Evolutionary conservation across 2,329 filamentous ascomycete genomes (phyloP).

Genomic region (Pseudogymnoascus sp.): DNA sequence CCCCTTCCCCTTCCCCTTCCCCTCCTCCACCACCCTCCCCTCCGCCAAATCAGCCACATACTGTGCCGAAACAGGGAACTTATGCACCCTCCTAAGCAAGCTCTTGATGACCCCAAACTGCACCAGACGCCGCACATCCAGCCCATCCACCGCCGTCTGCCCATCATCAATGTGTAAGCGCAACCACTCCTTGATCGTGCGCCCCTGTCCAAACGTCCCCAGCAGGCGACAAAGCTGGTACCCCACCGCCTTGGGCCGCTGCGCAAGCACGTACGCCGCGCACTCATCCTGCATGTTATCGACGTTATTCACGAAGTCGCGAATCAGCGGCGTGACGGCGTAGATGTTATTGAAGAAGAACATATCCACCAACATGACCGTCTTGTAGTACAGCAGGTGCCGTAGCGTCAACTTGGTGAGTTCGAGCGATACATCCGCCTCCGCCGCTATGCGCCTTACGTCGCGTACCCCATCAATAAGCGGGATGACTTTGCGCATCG

Average conservation of each 20-base stretch:
- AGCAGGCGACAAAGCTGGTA: constrained; percentile 75
- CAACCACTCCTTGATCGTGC: constrained; percentile 83
- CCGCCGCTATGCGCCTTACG: constrained; percentile 75
- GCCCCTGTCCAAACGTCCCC: constrained; percentile 72
- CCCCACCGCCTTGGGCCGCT: background rate
- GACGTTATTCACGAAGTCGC: constrained; percentile 69
- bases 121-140: constrained; percentile 85
- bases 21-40: constrained; percentile 34
- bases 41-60: constrained; percentile 51
- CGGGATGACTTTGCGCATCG: constrained; percentile 69
- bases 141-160: constrained; percentile 59
- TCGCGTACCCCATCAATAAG: constrained; percentile 89
- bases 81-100: constrained; percentile 85
- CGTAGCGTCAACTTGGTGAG: constrained; percentile 80
- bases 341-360: constrained; percentile 94
- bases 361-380: constrained; percentile 81
- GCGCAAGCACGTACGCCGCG: constrained; percentile 66
- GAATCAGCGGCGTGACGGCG: constrained; percentile 69
- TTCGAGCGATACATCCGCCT: constrained; percentile 78
- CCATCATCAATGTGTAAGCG: constrained; percentile 61
- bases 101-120: constrained; percentile 97
- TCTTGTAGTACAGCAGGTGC: constrained; percentile 89
- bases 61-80: constrained; percentile 69
- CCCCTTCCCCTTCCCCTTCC: constrained; percentile 26
- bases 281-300: constrained; percentile 79